Evolutionary conservation across 352 stramenopile genomes (phyloP).

Genomic region (Hyphochytrium catenoides): DNA sequence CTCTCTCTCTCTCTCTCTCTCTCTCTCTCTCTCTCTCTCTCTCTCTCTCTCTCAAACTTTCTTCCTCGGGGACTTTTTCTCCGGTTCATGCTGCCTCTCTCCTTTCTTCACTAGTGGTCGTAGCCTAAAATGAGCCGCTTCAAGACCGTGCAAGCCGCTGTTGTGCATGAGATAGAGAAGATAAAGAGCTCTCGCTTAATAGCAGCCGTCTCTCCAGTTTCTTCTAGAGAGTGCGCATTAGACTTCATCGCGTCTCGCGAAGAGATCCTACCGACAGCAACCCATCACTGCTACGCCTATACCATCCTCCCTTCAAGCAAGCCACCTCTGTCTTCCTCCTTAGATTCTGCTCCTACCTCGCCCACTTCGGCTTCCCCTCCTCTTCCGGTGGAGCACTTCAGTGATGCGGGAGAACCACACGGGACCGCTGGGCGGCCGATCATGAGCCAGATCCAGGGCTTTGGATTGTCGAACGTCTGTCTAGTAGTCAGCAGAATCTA

Average conservation of each 20-base stretch:
- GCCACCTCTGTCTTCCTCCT: too few species aligned
- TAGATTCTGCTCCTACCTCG: too few species aligned
- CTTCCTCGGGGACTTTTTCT: too few species aligned
- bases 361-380: too few species aligned
- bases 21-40: too few species aligned
- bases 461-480: conserved; percentile 33
- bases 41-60: too few species aligned
- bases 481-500: conserved; percentile 43
- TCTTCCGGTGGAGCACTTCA: conserved; percentile 24
- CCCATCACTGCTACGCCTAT: conserved; percentile 45
- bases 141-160: conserved; percentile 17
- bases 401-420: conserved; percentile 45
- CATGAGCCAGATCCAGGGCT: conserved; percentile 22
- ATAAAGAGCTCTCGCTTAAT: conserved; percentile 57
- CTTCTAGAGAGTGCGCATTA: conserved; percentile 17
- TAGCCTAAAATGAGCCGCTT: too few species aligned
- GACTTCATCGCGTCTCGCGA: conserved; percentile 19
- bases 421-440: conserved; percentile 38
- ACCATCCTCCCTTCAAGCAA: too few species aligned
- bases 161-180: conserved; percentile 48
- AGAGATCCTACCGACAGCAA: conserved; percentile 21
- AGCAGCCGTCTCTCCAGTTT: conserved; percentile 24
- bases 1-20: too few species aligned
- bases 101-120: too few species aligned
- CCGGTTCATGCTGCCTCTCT: too few species aligned